Base-by-base conservation (phyloP, 1,139 yeast species). In the Geotrichum siamense region DNA sequence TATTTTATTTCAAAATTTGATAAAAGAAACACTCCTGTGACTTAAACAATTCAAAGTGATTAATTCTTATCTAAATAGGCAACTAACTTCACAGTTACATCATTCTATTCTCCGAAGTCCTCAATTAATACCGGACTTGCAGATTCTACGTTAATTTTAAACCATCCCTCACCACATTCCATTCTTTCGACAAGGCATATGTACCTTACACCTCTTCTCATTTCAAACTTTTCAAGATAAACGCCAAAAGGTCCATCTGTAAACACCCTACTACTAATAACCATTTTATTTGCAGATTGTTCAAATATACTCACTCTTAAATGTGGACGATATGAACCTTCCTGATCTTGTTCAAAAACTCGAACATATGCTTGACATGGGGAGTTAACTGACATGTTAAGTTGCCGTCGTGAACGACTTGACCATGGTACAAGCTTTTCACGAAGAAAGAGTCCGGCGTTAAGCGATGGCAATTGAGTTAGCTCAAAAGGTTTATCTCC, bases 211-310 rank as follows among this genome's bases (percentile, higher is more conserved):
- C 39, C 44, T 9, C 51, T 43, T 6, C 39, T 34, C 10, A 53
- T 38, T 32, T 30, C 38, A 3, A 53, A 42, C 5, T 36, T 60
- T 39, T 72, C 74, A 10, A 72, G 53, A 53, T 63, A 72, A 1
- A 69, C 57, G 1, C 79, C 79, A 53, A 70, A 70, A 15, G 70
- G 52, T 13, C 65, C 58, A 49, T 70, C 70, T 39, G 61, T 60
- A 70, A 78, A 75, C 10, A 59, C 52, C 39, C 67, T 68, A 48
- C 69, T 70, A 10, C 69, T 56, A 31, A 58, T 57, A 1, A 63
- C 37, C 9, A 51, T 43, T 8, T 46, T 33, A 36, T 48, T 51
- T 8, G 53, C 44, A 3, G 54, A 58, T 4, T 48, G 39, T 23
- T 57, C 58, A 45, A 56, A 63, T 3, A 65, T 40, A 30, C 60